Base-by-base conservation (phyloP, 2,329 filamentous ascomycete species). In the Huntiella decipiens region DNA sequence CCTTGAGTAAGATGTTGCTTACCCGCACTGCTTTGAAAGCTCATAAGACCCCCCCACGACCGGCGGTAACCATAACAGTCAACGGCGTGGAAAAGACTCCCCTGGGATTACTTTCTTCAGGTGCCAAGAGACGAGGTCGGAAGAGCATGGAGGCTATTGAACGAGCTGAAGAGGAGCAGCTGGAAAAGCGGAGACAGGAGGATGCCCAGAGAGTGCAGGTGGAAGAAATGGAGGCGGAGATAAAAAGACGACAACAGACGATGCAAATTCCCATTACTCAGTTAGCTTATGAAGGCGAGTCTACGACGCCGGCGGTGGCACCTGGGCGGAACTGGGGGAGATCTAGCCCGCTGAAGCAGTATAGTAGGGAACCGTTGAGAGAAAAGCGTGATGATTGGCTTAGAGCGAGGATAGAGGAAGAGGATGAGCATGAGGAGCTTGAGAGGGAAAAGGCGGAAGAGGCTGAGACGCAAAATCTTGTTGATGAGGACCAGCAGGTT, bases 1-100 rank as follows among this genome's bases (percentile, higher is more conserved):
- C 60, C 4, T 41, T 63, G n/a, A 60, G 56, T 44, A 55, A 60
- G 37, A 56, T 61, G 46, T 51, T 62, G 4, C 55, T 63, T 38
- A 47, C 56, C 12, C 54, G 53, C 5, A 61, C 59, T 49, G 56
- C 54, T 13, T 52, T 52, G 12, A 56, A 58, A 45, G 33, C 42
- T 13, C 39, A 50, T 32, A 37, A 46, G 41, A 38, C 46, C 2
- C 47, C 43, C 12, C 44, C 6, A 19, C 33, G 33, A n/a, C 40
- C 22, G 13, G 11, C 5, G 22, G 37, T 28, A 39, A 19, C 7
- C 17, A 36, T 22, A 17, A 22, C n/a, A 37, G 32, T 12, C 34
- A 19, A 19, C 39, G 38, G 16, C 7, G 17, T 3, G 7, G 22
- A 28, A 6, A 43, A 28, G 15, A 43, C 40, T 7, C 40, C 40